Base-by-base conservation (phyloP, 176 grass and related monocot genomes). In the Luzula sylvatica region DNA sequence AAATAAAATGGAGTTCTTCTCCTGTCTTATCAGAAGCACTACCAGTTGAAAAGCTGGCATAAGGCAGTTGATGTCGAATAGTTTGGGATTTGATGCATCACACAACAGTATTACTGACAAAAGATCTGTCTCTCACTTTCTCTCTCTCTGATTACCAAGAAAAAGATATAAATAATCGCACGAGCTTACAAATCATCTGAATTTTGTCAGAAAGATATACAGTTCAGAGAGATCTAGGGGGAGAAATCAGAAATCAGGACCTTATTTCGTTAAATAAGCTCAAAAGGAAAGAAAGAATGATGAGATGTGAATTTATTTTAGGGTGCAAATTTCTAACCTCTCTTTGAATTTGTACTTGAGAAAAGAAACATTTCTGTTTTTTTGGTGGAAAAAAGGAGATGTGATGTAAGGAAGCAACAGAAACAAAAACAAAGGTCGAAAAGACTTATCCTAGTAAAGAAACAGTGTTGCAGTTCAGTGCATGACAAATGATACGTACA, bases 401-500 rank as follows among this genome's bases (percentile, higher is more conserved):
- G 72, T 77, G 75, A 80, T 76, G 79, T 42, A 30, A 75, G 65
- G 59, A 52, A 68, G 54, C 44, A 55, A 58, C 68, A 78, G 53
- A 65, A 71, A 69, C 50, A 53, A 78, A 66, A 78, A 60, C 25
- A 82, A 61, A 50, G 70, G 20, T 40, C 82, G 83, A 83, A 74
- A 88, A 83, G 78, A 88, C 83, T 60, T 66, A 83, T 88, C 83
- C 83, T 83, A 88, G 83, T 87, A 87, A 78, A 74, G 74, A 67
- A 41, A 48, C 68, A 68, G 70, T 66, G 77, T 70, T n/a, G n/a
- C 52, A 64, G 60, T 64, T 64, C n/a, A 46, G 28, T 50, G 67
- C 67, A 64, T 78, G 78, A 87, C 83, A 87, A 87, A 40, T 71
- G 78, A 82, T 78, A 70, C 40, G 30, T 35, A 35, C 78, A 78